Evolutionary conservation across 768 basidiomycete species (phyloP), one percentile per base, ranked within the genome.

Genomic region (Cystobasidium onofrii): DNA sequence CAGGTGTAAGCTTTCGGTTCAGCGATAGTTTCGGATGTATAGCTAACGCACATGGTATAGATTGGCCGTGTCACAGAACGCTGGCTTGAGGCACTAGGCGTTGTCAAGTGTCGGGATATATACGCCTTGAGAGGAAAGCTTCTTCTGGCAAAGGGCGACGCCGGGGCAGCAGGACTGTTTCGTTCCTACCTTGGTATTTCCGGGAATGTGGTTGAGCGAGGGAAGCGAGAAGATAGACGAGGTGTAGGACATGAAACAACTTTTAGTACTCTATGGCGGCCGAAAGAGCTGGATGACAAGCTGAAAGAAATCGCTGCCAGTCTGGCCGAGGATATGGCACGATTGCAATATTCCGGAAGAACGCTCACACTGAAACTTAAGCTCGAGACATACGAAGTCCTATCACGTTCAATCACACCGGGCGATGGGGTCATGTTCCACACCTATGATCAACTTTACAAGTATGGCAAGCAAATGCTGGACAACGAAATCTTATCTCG

Each of bases 291-390:
- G 20, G 79, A 93, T 36, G 82, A 85, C 17, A 92, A 90, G 80
- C 85, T 99, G 0, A 86, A 90, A 27, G 87, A 90, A 70, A 86
- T 96, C 41, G 89, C 92, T 0, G 85, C 84, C 1, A 89, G 92
- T 77, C 86, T 99, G 15, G 90, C 87, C 78, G 84, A 85, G 52
- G 93, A 96, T 79, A 88, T 97, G 86, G 82, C 84, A 31, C 81
- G 85, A n/a, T 84, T 84, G 55, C 88, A 90, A 34, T 99, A 92
- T 88, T 85, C 87, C 7, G 95, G 92, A 9, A 87, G 88, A 76
- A 96, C 92, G 0, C 84, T 98, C 36, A 95, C 91, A 0, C 84
- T 98, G 63, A 96, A 95, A 80, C 93, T 88, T 80, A 99, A 99
- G 82, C 85, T 91, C 39, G 89, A 94, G 79, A 92, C 88, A 0